These are phyloP conservation scores for Bacidia gigantensis DNA, from an alignment of 495 filamentous ascomycete species.

Conservation along the genomic window DNA sequence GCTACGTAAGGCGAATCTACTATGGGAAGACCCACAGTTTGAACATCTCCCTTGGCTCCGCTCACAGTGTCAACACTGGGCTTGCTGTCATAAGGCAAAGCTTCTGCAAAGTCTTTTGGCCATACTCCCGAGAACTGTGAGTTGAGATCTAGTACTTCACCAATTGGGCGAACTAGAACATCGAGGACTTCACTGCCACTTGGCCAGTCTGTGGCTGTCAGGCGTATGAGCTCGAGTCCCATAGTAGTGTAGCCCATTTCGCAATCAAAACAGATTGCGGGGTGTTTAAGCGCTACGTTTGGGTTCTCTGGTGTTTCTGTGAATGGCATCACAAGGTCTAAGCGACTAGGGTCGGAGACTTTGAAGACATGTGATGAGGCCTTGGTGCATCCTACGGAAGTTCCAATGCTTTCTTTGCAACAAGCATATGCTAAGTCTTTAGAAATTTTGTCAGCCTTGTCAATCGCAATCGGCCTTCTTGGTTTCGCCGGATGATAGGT, in stretches of 20 bases:
- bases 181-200: constrained; percentile 60
- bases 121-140: constrained; percentile 76
- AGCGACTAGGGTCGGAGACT: constrained; percentile 53
- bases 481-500: constrained; percentile 59
- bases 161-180: constrained; percentile 70
- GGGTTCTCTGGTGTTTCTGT: constrained; percentile 54
- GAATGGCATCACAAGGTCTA: constrained; percentile 70
- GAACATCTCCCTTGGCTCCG: constrained; percentile 17
- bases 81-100: constrained; percentile 40
- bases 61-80: background rate
- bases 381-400: constrained; percentile 56
- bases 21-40: constrained; percentile 37
- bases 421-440: constrained; percentile 55
- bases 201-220: constrained; percentile 83
- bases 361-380: constrained; percentile 77
- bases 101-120: constrained; percentile 56
- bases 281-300: constrained; percentile 24
- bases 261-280: constrained; percentile 73
- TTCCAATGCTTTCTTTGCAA: constrained; percentile 58
- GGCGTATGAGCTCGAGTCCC: constrained; percentile 75
- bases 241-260: constrained; percentile 92
- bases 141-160: constrained; percentile 80
- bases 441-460: constrained; percentile 32
- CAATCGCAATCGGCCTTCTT: constrained; percentile 33
- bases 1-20: constrained; percentile 58